Base-by-base conservation (phyloP, 768 basidiomycete genomes). In the Terana coerulea region DNA sequence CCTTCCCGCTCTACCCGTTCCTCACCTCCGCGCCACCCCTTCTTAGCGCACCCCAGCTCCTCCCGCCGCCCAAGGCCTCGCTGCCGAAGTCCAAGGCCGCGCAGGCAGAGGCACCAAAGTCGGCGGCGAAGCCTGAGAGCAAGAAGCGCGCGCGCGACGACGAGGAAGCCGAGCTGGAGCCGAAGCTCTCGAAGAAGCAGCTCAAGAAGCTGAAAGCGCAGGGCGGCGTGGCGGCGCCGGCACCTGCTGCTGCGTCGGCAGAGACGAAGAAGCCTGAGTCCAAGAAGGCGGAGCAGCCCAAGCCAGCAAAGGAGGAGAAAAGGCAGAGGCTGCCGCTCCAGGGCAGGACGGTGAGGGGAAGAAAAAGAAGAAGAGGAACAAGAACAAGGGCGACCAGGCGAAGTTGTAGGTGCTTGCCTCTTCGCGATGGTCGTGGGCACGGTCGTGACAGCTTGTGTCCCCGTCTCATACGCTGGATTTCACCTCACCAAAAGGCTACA, bases 71-170 rank as follows among this genome's bases (percentile, higher is more conserved):
- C 33, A 10, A 10, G 10, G 33, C 33, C 9, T 49, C 28, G 25
- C 44, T n/a, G 28, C 9, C 43, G 28, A 47, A 33, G 46, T 40
- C 11, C 19, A 53, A 24, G 46, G 45, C 8, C 26, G 35, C 37
- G n/a, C 14, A 15, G 15, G 24, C 25, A 17, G 29, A 21, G 4
- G 15, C 49, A 17, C 3, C 42, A 8, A 52, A n/a, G n/a, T n/a
- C n/a, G n/a, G n/a, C n/a, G n/a, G n/a, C n/a, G n/a, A 52, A 52
- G 28, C 19, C 15, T 8, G 43, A 82, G 58, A 59, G 62, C 31
- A 72, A 75, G 45, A 95, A 95, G 68, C 88, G 91, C 49, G 66
- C 80, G 30, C 88, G 83, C 44, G 88, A 86, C 44, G 88, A 86
- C 22, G 75, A 77, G 5, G 83, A 88, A 24, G 73, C 64, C 4